Base-by-base conservation (phyloP, 352 stramenopile genomes). In the Phytophthora multivora region DNA sequence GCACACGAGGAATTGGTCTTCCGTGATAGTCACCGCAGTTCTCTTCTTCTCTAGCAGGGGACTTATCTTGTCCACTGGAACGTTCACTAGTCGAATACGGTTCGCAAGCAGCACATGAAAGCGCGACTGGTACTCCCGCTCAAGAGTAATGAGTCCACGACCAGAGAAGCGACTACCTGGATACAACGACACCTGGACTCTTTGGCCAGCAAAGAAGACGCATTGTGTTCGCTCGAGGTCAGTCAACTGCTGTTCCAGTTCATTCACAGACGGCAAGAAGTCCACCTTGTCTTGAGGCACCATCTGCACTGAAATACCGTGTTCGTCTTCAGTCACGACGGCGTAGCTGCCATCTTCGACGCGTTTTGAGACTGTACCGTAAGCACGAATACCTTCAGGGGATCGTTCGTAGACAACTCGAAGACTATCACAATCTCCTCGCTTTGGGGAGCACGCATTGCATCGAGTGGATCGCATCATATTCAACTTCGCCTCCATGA, bases 111-210 rank as follows among this genome's bases (percentile, higher is more conserved):
- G 71, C 21, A 93, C 72, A 40, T 90, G 64, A 63, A 80, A 92
- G 50, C 63, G 64, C 15, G 66, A 51, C 54, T 74, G 26, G 41
- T 62, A 35, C 8, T 77, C 69, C 5, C 55, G 52, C 45, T 83
- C 83, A 21, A 87, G 31, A 9, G 80, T 90, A 54, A 93, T 83
- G 1, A 89, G 59, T 0, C 81, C 84, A 13, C 60, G 71, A 5
- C 81, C 81, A 0, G 70, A 87, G 55, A 93, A 91, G 5, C 77
- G 77, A n/a, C 70, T 90, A 6, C 81, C 82, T 0, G 80, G 80
- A 57, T 93, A 90, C 47, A 93, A 33, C 41, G 81, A 88, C 47
- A 91, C 80, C 40, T 91, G 74, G 21, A 93, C 80, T 41, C 86
- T 89, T 31, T 83, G 75, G 3, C 84, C 84, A 4, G 75, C 82